Conservation (phyloP, 75 land plant species). For the Pinus taeda region DNA sequence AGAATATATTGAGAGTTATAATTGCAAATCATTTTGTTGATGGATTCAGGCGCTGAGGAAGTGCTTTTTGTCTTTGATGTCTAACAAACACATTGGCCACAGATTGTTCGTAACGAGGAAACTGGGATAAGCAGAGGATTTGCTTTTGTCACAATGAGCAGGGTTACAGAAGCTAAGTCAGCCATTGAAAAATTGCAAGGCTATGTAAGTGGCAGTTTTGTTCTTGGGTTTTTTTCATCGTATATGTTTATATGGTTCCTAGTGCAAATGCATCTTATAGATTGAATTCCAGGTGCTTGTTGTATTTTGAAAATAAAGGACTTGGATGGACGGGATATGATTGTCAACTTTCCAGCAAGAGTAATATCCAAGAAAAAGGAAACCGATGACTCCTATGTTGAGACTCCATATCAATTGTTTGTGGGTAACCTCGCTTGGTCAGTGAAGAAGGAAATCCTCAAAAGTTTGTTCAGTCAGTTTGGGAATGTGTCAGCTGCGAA, state of each 20-base stretch:
- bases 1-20: no score
- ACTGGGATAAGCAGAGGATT: slow-evolving; percentile 38
- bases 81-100: not conserved
- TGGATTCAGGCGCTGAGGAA: no score
- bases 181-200: slow-evolving; percentile 34
- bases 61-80: not conserved
- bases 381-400: slow-evolving; percentile 17
- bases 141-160: slow-evolving; percentile 39
- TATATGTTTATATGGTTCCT: not conserved
- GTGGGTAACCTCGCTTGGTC: slow-evolving; percentile 88
- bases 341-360: slow-evolving; percentile 29
- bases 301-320: slow-evolving; percentile 19
- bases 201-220: slow-evolving; percentile 22
- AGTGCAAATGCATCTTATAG: not conserved
- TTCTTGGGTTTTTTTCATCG: not conserved
- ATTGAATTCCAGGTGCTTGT: not conserved
- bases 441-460: slow-evolving; percentile 52
- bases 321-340: slow-evolving; percentile 36
- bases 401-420: slow-evolving; percentile 65
- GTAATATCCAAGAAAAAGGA: slow-evolving; percentile 11
- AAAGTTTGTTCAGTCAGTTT: slow-evolving; percentile 45
- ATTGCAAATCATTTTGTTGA: no score
- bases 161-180: slow-evolving; percentile 17
- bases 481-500: slow-evolving; percentile 74
- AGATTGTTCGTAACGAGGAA: slow-evolving; percentile 36